Evolutionary conservation across 495 filamentous ascomycete species (phyloP), one percentile per base, ranked within the genome.

Genomic region (Glarea lozoyensis): DNA sequence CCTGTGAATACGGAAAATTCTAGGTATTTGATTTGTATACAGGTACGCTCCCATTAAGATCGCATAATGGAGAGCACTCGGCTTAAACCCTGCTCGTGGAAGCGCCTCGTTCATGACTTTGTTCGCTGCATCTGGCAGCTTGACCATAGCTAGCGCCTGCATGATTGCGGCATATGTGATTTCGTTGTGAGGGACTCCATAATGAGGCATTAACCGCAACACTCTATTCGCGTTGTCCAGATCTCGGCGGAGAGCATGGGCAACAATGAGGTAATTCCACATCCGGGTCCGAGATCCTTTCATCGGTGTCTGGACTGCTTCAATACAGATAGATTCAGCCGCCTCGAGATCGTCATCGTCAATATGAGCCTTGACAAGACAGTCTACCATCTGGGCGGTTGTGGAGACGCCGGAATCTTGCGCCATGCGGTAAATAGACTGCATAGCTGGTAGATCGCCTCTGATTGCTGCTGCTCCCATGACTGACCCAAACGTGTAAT

Each of bases 91-190:
- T 5, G 68, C 66, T 15, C 75, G 63, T 45, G 64, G 69, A 52
- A 88, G 68, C 16, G 82, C 70, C 0, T 63, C 59, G 17, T 65
- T 59, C 21, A 96, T 64, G 29, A 92, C 78, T 33, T 66, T 65
- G 20, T 74, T 67, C 2, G 89, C 92, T 47, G 73, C 69, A 39
- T 78, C 69, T 9, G 84, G 68, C 53, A 80, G 75, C 5, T 70
- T 63, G 40, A 72, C 61, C 40, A 82, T 55, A 5, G 70, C 65
- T 20, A 94, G 64, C n/a, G 74, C 74, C 37, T 80, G 70, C 60
- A 96, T 81, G 24, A 93, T 60, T 45, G 81, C 74, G 22, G 70
- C 73, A 59, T 89, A 90, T 6, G 90, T 90, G 55, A 75, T 71
- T 12, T 63, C 63, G 59, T 93, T 72, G 40, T 78, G 73, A n/a